Conservation (phyloP, 2,329 filamentous ascomycete genomes). For the Elsinoe necatrix region DNA sequence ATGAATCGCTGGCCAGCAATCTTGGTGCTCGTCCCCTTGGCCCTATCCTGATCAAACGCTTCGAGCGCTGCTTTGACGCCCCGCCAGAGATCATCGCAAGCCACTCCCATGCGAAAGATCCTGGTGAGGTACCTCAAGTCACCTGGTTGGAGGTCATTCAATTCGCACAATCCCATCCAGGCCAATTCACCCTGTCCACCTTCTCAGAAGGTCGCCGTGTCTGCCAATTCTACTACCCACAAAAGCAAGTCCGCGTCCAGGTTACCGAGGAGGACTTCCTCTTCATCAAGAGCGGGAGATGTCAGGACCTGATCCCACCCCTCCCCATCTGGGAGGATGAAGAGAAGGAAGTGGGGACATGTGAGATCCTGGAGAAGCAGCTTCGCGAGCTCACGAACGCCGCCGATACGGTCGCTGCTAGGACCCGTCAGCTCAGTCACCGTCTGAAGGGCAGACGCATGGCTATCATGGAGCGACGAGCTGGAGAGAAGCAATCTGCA, state of each 20-base stretch:
- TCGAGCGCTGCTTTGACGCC: conserved; percentile 78
- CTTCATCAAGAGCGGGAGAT: conserved; percentile 70
- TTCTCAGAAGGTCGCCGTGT: conserved; percentile 59
- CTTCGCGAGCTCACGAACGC: conserved; percentile 68
- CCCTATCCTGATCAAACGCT: conserved; percentile 73
- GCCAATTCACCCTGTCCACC: conserved; percentile 66
- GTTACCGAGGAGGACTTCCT: conserved; percentile 84
- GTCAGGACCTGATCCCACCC: conserved; percentile 72
- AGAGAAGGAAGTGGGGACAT: conserved; percentile 70
- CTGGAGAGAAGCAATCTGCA: conserved; percentile 33
- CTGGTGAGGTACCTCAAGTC: conserved; percentile 40
- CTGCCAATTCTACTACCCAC: conserved; percentile 63
- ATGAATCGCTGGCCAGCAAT: conserved; percentile 79
- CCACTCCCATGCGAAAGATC: conserved; percentile 37
- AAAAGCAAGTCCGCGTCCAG: conserved; percentile 73
- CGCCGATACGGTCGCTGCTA: conserved; percentile 62
- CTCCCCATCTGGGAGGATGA: conserved; percentile 80
- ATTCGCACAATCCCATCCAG: conserved; percentile 71
- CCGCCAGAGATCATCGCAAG: conserved; percentile 60
- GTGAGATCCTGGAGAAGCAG: conserved; percentile 76
- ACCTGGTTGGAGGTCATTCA: conserved; percentile 81
- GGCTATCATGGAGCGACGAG: conserved; percentile 60
- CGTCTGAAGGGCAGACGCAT: conserved; percentile 65
- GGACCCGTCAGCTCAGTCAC: conserved; percentile 72
- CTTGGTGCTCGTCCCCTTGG: conserved; percentile 75